Conservation (phyloP, 2,329 filamentous ascomycete genomes). For the Penicillium sp. region DNA sequence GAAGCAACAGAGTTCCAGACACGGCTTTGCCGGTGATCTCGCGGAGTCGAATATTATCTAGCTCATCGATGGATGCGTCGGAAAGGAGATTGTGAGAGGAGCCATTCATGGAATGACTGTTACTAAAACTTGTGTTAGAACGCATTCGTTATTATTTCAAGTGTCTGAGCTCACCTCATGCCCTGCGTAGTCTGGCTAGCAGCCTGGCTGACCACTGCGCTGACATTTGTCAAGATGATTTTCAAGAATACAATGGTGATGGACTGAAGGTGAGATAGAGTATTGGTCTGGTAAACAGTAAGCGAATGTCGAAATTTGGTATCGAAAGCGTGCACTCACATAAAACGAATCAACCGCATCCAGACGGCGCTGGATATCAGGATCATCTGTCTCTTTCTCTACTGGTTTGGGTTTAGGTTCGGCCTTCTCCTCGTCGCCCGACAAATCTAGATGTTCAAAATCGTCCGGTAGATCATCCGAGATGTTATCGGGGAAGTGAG, state of each 20-base stretch:
- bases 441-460: slow-evolving; percentile 32
- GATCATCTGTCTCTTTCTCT: slow-evolving; percentile 36
- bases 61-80: slow-evolving; percentile 62
- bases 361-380: slow-evolving; percentile 57
- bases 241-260: slow-evolving; percentile 90
- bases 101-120: slow-evolving; percentile 26
- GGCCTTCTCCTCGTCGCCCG: slow-evolving; percentile 15
- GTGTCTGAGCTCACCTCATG: slow-evolving; percentile 45
- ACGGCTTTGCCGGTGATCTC: slow-evolving; percentile 91
- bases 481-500: slow-evolving; percentile 28
- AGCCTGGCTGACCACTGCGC: slow-evolving; percentile 68
- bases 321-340: slow-evolving; percentile 54
- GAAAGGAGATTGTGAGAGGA: slow-evolving; percentile 28
- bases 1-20: slow-evolving; percentile 80
- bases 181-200: slow-evolving; percentile 48
- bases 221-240: slow-evolving; percentile 82
- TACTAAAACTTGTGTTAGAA: slow-evolving; percentile 19
- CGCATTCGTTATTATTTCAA: slow-evolving; percentile 8
- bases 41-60: slow-evolving; percentile 76
- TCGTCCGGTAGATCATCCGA: slow-evolving; percentile 44
- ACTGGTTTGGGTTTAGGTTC: slow-evolving; percentile 13
- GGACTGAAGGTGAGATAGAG: slow-evolving; percentile 84
- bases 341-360: slow-evolving; percentile 80
- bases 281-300: slow-evolving; percentile 57
- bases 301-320: background rate